These are phyloP conservation scores for Penicillium sp. DNA, from an alignment of 2,329 filamentous ascomycete species.

Conservation along the genomic window DNA sequence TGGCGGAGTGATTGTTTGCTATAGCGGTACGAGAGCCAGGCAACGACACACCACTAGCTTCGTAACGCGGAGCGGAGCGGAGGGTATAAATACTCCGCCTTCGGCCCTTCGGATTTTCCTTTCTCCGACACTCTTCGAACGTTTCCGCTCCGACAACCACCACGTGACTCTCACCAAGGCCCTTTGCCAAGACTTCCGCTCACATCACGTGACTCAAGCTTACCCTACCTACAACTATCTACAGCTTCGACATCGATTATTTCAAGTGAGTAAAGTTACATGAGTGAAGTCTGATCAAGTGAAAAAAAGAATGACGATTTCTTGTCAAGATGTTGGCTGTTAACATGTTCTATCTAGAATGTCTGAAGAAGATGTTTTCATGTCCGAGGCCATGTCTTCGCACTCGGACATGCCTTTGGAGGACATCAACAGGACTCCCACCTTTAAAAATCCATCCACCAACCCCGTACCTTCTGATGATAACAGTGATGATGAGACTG, in stretches of 20 bases:
- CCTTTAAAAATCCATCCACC: background rate
- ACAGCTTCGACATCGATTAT: background rate
- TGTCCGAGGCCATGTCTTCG: too few species aligned
- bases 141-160: too few species aligned
- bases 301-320: background rate
- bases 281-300: background rate
- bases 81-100: too few species aligned
- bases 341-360: background rate
- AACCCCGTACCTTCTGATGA: background rate
- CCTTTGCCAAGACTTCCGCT: background rate
- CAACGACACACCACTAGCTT: too few species aligned
- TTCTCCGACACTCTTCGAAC: background rate
- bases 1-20: too few species aligned
- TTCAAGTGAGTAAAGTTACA: background rate
- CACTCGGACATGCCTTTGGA: background rate
- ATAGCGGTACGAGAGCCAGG: too few species aligned
- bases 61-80: too few species aligned
- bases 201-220: background rate
- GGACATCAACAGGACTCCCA: background rate
- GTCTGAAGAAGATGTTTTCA: background rate
- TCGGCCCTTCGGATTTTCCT: background rate
- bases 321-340: background rate
- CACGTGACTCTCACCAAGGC: background rate
- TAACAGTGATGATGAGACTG: background rate
- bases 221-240: background rate